A percentile compares a stretch with the other conserved stretches of the same genome.
These are phyloP conservation scores for Colletotrichum kahawae DNA, from an alignment of 2,329 filamentous ascomycete species.

Conservation along the genomic window DNA sequence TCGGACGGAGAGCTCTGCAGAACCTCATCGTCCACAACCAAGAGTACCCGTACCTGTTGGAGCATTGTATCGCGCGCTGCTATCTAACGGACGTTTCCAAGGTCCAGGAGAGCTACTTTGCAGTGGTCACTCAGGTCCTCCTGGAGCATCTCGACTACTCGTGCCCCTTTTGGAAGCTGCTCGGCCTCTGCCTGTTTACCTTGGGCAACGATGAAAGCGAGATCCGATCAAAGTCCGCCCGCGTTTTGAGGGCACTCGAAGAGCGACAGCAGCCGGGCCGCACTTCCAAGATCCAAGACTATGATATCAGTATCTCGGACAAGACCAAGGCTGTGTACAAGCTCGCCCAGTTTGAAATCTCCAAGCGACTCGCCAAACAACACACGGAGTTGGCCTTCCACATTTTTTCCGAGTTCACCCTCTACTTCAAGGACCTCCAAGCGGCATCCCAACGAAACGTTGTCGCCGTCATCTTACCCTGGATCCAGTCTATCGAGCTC, in stretches of 20 bases:
- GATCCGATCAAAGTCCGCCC: conserved; percentile 86
- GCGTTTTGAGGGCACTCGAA: conserved; percentile 81
- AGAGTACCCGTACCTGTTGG: conserved; percentile 82
- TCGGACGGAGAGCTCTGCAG: conserved; percentile 84
- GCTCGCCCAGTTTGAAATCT: conserved; percentile 95
- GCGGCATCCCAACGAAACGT: conserved; percentile 89
- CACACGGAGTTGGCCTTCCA: conserved; percentile 90
- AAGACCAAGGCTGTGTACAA: conserved; percentile 99
- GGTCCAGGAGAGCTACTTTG: conserved; percentile 92
- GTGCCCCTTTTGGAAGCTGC: conserved; percentile 86
- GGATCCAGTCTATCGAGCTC: conserved; percentile 93
- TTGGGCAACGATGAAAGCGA: conserved; percentile 90
- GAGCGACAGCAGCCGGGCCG: conserved; percentile 74
- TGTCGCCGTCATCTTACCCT: conserved; percentile 91
- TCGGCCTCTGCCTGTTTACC: conserved; percentile 88
- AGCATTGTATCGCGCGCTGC: conserved; percentile 90
- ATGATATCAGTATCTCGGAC: conserved; percentile 97
- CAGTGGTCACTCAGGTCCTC: conserved; percentile 87
- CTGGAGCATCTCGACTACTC: conserved; percentile 83
- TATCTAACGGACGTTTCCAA: conserved; percentile 83
- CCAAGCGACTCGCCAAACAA: conserved; percentile 84
- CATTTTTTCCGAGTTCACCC: conserved; percentile 93
- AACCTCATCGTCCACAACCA: conserved; percentile 92
- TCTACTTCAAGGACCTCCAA: conserved; percentile 88
- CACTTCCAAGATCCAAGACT: conserved; percentile 92